Evolutionary conservation across 768 basidiomycete genomes (phyloP), one percentile per base, ranked within the genome.

Genomic region (Tricholoma flavovirens): DNA sequence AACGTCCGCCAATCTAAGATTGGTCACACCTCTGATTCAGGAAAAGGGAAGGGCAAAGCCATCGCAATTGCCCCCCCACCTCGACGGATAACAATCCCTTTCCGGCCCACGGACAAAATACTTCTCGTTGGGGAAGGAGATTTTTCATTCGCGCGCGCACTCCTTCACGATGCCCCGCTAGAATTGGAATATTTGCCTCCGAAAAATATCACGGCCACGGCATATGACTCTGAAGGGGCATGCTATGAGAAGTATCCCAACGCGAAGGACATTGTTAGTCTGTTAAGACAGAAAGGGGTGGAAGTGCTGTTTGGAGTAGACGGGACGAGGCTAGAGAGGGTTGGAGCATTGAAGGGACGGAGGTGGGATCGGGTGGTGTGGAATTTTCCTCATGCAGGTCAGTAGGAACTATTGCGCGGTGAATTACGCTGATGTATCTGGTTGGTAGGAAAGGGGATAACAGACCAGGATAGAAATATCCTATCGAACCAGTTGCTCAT

Each of bases 351-450:
- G 46, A 88, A 83, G 59, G 82, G 81, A 38, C 73, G 75, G 59
- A 79, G 72, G 54, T 89, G 88, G 81, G 87, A 93, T 70, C 82
- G 81, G 58, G 80, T 98, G 55, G 83, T 91, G 6, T 98, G 93
- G 87, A 97, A 98, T 68, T 98, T 98, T 67, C 96, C 96, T 56
- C 96, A 98, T 73, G 88, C 89, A 64, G 95, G 95, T 91, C 64
- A 60, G 83, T 64, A 42, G 7, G 8, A 49, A 30, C 10, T 10
- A 22, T 14, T 17, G 29, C 14, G 5, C 30, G 29, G 17, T 49
- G 55, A 57, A 38, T 53, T 8, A 53, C 26, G 19, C n/a, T 55
- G 38, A 56, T 19, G 5, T 21, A 53, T 48, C 32, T 57, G 45
- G 19, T 58, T 35, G 35, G 40, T 64, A 91, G 89, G 90, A 22